Evolutionary conservation across 371 early-diverging fungal species (phyloP).

Genomic region (Mucor mucedo): DNA sequence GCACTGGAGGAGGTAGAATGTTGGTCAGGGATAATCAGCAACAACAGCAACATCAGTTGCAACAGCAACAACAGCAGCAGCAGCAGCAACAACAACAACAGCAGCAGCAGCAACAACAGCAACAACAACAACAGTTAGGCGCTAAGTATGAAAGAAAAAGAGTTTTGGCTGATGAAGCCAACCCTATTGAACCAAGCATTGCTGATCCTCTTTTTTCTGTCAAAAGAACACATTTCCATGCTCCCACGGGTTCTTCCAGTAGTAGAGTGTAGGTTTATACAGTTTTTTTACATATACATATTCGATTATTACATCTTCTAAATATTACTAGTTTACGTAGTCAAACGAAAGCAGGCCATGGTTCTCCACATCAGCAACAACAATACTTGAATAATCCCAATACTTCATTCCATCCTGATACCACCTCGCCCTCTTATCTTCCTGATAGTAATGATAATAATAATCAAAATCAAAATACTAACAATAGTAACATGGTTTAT

Average conservation of each 20-base stretch:
- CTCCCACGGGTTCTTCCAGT: constrained; percentile 28
- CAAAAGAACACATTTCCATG: constrained; percentile 33
- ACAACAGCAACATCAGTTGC: constrained; percentile 5
- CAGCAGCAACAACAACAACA: constrained; percentile 10
- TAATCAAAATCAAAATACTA: constrained; percentile 12
- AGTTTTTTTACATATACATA: background rate
- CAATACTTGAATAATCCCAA: constrained; percentile 11
- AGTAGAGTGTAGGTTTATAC: constrained; percentile 38
- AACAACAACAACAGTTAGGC: constrained; percentile 26
- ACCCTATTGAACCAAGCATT: constrained; percentile 34
- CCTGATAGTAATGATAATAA: constrained; percentile 9
- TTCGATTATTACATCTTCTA: background rate
- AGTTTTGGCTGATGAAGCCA: constrained; percentile 28
- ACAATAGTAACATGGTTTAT: constrained; percentile 5
- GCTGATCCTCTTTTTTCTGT: constrained; percentile 42
- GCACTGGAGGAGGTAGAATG: constrained; percentile 45
- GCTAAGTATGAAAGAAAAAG: constrained; percentile 44
- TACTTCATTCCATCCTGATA: constrained; percentile 17
- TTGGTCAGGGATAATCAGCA: constrained; percentile 37
- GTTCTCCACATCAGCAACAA: constrained; percentile 20
- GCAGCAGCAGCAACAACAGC: constrained; percentile 14
- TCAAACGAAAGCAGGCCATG: constrained; percentile 35
- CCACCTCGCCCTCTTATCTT: constrained; percentile 9
- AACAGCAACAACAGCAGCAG: background rate
- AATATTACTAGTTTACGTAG: constrained; percentile 39